Percentiles rank a stretch among this genome's conserved stretches.
Conservation (phyloP, 1,284 basidiomycete genomes). For the Sanghuangporus sanghuang region DNA sequence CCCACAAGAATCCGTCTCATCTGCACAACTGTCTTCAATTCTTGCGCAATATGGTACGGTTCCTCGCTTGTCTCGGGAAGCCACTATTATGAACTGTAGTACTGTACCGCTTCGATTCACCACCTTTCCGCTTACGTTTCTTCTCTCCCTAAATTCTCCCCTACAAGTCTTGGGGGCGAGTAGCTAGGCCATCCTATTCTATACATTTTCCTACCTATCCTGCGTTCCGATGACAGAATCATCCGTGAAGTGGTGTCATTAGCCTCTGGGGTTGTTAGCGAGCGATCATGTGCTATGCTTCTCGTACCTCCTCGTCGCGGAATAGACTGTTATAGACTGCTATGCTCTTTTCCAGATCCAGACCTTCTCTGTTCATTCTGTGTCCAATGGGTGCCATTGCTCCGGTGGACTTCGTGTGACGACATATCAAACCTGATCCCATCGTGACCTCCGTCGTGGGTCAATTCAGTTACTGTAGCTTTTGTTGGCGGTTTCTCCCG, state of each 20-base stretch:
- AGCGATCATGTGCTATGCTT: slow-evolving; percentile 2
- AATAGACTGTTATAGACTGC: not conserved
- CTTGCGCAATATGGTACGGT: slow-evolving; percentile 11
- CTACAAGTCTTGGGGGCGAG: no score
- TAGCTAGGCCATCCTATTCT: not conserved
- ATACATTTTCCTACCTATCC: not conserved
- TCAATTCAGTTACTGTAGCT: not conserved
- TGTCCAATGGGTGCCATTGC: not conserved
- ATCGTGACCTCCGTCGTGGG: not conserved
- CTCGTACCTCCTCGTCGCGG: not conserved
- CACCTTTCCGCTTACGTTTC: slow-evolving; percentile 5
- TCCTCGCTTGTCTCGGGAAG: not conserved
- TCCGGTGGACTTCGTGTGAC: not conserved
- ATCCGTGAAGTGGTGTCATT: not conserved
- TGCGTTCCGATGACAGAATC: not conserved
- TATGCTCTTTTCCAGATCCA: not conserved
- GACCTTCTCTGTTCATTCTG: not conserved
- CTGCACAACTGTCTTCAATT: not conserved
- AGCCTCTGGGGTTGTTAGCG: not conserved
- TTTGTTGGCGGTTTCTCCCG: not conserved
- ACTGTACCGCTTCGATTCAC: not conserved
- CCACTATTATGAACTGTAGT: not conserved
- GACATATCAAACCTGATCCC: not conserved
- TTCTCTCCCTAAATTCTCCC: not conserved
- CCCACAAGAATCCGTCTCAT: not conserved